Evolutionary conservation across 352 stramenopile genomes (phyloP), one percentile per base, ranked within the genome.

Genomic region (Phytophthora tentaculata): DNA sequence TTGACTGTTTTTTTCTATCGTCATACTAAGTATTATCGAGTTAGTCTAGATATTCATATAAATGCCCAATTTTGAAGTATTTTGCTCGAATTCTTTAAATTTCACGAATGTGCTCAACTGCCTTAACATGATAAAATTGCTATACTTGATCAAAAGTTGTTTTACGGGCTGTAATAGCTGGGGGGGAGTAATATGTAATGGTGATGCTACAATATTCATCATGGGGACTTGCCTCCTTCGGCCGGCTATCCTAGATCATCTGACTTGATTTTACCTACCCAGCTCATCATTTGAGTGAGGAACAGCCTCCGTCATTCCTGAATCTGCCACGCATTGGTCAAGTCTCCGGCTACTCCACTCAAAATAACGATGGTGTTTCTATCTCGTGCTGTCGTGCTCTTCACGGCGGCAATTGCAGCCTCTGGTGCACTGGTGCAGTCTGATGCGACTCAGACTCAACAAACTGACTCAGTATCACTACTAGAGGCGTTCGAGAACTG

Each of bases 401-500:
- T 72, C 48, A 63, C 67, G 12, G 56, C 63, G 16, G 53, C 45
- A n/a, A 20, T 73, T 16, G 57, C 48, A 5, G 24, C 57, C 9
- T 52, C 63, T n/a, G 32, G 51, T 47, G 64, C 49, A 8, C 24
- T 66, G 47, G 69, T 49, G 3, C 61, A 61, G 49, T 59, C 41
- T 19, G 35, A 22, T 50, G 26, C 28, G n/a, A 57, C 26, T 9
- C 55, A 71, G 28, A 56, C 29, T 1, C 35, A 64, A 14, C 35
- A 45, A 28, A 61, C 63, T 12, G 19, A 68, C 20, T 50, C 68
- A 10, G 19, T 37, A 0, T 64, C 63, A 1, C 47, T 57, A n/a
- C 16, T 76, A 41, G 52, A 70, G 24, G 69, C 69, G 29, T 76
- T 76, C 58, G 64, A 76, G 55, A 23, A 63, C 47, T 76, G 69